phyloP scores from a whole-genome alignment of 1,284 basidiomycete species.

The Wolfiporia cocos region DNA sequence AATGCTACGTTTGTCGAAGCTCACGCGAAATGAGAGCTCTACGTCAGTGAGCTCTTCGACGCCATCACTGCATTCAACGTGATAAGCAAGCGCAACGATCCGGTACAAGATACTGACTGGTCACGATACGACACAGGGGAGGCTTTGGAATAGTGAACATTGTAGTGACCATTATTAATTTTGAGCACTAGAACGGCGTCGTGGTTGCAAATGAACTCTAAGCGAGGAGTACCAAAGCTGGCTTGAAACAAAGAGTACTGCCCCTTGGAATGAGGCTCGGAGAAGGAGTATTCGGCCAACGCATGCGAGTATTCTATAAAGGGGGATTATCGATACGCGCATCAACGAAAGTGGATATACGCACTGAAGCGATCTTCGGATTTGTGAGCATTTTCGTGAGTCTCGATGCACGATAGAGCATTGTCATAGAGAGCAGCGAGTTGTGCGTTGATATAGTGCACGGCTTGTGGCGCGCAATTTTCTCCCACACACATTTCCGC shows the following conservation, averaged over 20 bases:
- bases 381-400: neutral
- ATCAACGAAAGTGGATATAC: neutral
- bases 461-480: slow-evolving; percentile 8
- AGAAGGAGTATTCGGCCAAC: slow-evolving; percentile 10
- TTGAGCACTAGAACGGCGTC: slow-evolving; percentile 18
- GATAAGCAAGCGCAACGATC: neutral
- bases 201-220: slow-evolving; percentile 25
- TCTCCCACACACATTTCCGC: neutral
- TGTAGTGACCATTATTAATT: slow-evolving; percentile 15
- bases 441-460: slow-evolving; percentile 24
- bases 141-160: slow-evolving; percentile 7
- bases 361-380: neutral
- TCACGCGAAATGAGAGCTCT: slow-evolving; percentile 16
- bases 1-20: slow-evolving; percentile 14
- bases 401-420: slow-evolving; percentile 15
- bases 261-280: slow-evolving; percentile 3
- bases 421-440: slow-evolving; percentile 21
- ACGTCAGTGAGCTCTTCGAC: slow-evolving; percentile 7
- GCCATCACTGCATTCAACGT: no score
- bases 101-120: neutral
- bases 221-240: slow-evolving; percentile 15
- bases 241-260: slow-evolving; percentile 16
- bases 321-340: neutral
- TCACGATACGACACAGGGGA: neutral
- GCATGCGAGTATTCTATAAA: slow-evolving; percentile 11